Base-by-base conservation (phyloP, 768 basidiomycete genomes). In the Auricularia sp. region DNA sequence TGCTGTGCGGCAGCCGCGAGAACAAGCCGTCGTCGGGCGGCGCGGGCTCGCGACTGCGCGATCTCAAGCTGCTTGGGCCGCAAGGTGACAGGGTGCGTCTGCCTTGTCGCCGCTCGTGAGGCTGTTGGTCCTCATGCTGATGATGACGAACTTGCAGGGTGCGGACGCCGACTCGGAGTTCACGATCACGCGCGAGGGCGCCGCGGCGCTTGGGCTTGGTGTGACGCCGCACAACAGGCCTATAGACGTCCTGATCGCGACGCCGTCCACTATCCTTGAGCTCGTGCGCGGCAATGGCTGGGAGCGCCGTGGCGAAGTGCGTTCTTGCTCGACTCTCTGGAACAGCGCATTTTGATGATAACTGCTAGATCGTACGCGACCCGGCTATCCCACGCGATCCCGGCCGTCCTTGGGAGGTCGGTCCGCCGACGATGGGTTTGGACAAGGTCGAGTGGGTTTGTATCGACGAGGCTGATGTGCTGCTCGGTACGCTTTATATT, bases 381-480 rank as follows among this genome's bases (percentile, higher is more conserved):
- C 18, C 14, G 11, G 39, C 47, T 6, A 51, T 6, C 18, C 18
- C 47, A 18, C 56, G 23, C 21, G 34, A 59, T 33, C 34, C 71
- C 39, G 39, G 39, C 12, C 39, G 71, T 23, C 72, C 73, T 74
- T 82, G 67, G 66, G 78, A 73, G 79, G 79, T 68, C 68, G 70
- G 75, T 66, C 23, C 80, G 58, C 80, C 84, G 3, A 80, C 86
- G 70, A 81, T 91, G 75, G 81, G 85, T 1, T 74, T 93, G 29
- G 80, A 80, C 62, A 81, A 84, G 61, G 77, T 95, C 1, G 91
- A 96, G 70, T 96, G 92, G 92, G 87, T 96, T 5, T 79, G 95
- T 3, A 77, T 96, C 1, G 94, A 97, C 66, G 93, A 97, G 71
- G 93, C 94, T 0, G 94, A 96, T 71, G 84, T 97, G 61, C 77